phyloP scores from a whole-genome alignment of 805 yeast species.

The Cyberlindnera bimundalis region DNA sequence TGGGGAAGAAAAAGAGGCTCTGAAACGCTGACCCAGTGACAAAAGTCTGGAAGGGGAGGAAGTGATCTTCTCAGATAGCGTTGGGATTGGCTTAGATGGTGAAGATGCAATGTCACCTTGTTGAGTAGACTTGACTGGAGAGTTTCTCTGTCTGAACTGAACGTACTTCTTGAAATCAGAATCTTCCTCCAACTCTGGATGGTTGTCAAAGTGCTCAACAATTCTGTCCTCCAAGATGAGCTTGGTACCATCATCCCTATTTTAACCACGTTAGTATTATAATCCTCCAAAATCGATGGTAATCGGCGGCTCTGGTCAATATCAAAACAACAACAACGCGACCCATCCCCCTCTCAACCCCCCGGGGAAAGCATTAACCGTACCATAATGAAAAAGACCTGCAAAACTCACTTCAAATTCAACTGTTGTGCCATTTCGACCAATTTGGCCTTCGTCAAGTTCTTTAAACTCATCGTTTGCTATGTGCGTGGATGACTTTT shows the following conservation, averaged over 20 bases:
- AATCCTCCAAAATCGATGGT: no score
- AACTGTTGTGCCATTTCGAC: slow-evolving; percentile 35
- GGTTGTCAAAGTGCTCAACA: slow-evolving; percentile 26
- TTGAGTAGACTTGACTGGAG: slow-evolving; percentile 26
- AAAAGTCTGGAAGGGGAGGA: slow-evolving; percentile 25
- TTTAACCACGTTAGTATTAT: neutral
- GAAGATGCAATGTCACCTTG: slow-evolving; percentile 11
- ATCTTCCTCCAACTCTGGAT: slow-evolving; percentile 30
- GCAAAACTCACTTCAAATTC: slow-evolving; percentile 31
- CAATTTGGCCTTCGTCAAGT: slow-evolving; percentile 36
- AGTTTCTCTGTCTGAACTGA: slow-evolving; percentile 26
- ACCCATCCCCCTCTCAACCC: no score
- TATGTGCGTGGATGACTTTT: slow-evolving; percentile 7
- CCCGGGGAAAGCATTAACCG: neutral
- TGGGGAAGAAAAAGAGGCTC: slow-evolving; percentile 25
- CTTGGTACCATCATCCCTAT: slow-evolving; percentile 30
- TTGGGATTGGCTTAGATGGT: slow-evolving; percentile 12
- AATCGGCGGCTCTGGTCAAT: no score
- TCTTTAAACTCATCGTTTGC: slow-evolving; percentile 30
- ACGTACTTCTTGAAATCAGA: slow-evolving; percentile 24
- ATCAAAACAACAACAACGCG: no score
- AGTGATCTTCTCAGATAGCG: slow-evolving; percentile 9
- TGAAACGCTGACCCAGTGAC: slow-evolving; percentile 20
- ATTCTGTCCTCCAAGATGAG: slow-evolving; percentile 30
- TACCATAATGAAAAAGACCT: neutral